Base-by-base conservation (phyloP, 2,329 filamentous ascomycete species). In the Aspergillus brasiliensis region DNA sequence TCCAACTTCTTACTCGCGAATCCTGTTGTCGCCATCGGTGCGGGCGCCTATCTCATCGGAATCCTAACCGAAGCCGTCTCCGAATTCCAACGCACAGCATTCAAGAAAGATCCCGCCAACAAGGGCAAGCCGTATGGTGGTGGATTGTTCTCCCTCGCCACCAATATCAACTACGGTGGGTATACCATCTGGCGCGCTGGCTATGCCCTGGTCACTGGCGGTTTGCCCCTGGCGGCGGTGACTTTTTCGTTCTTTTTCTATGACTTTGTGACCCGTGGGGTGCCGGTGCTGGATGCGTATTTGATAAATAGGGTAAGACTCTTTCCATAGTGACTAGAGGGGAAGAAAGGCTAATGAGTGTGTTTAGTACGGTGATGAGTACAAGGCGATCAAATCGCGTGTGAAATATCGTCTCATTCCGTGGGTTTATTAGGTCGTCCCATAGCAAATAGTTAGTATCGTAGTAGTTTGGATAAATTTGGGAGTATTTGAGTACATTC, bases 31-130 rank as follows among this genome's bases (percentile, higher is more conserved):
- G 44, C 56, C 19, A 70, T 84, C 11, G 86, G 86, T 8, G 68
- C 77, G 1, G 69, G 72, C 0, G 64, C 86, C 48, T 89, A 84
- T 68, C 69, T 74, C 4, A 65, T 78, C 4, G 86, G 86, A 8
- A 77, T 88, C 28, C 58, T 77, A 4, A 75, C 83, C 4, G 86
- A 89, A 73, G 79, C 82, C 5, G 65, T 82, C 3, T 77, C 84
- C 0, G 86, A 89, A 74, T 67, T 82, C 27, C 86, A 89, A 72
- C 80, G 87, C 17, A 78, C 77, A 63, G 64, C 67, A 0, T 86
- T 83, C 73, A 85, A 86, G 71, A 70, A 74, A 21, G 73, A 84
- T 57, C 76, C 80, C 2, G 75, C 69, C 60, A 84, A 85, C 69
- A 78, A 81, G 64, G 83, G 83, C 17, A 83, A 83, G 70, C 72